phyloP scores from a whole-genome alignment of 371 early-diverging fungal genomes.

The Sporodiniella umbellata region DNA sequence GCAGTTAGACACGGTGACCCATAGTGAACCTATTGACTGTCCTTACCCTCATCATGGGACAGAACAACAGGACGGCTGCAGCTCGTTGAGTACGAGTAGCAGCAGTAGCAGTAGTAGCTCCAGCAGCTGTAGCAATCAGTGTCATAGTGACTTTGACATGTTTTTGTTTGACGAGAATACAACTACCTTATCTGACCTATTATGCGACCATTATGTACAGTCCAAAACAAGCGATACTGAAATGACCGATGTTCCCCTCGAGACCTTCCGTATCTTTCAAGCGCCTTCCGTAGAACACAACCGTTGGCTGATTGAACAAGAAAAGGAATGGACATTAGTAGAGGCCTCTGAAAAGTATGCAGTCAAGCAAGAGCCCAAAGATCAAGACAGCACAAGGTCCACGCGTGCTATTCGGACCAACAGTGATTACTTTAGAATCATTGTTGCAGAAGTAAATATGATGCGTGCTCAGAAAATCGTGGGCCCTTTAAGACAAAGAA shows the following conservation, averaged over 20 bases:
- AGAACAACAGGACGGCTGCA: slow-evolving; percentile 7
- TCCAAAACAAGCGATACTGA: slow-evolving; percentile 16
- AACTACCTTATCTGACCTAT: slow-evolving; percentile 29
- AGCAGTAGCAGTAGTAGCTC: slow-evolving; percentile 3
- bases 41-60: neutral
- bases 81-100: slow-evolving; percentile 14
- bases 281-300: slow-evolving; percentile 21
- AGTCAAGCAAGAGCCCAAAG: slow-evolving; percentile 5
- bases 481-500: slow-evolving; percentile 52
- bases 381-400: neutral
- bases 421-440: slow-evolving; percentile 54
- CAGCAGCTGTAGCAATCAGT: neutral
- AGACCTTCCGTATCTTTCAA: slow-evolving; percentile 25
- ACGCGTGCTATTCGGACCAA: slow-evolving; percentile 50
- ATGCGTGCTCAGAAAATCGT: slow-evolving; percentile 60
- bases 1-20: slow-evolving; percentile 5
- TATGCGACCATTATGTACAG: slow-evolving; percentile 44
- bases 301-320: slow-evolving; percentile 12
- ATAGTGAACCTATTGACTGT: slow-evolving; percentile 20
- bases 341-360: slow-evolving; percentile 6
- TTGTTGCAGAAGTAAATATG: slow-evolving; percentile 60
- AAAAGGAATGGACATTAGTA: slow-evolving; percentile 34
- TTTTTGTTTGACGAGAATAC: slow-evolving; percentile 15
- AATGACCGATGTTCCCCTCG: slow-evolving; percentile 19
- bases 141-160: no score